Evolutionary conservation across 2,329 filamentous ascomycete genomes (phyloP).

Genomic region (Pyrenophora tritici-repentis): DNA sequence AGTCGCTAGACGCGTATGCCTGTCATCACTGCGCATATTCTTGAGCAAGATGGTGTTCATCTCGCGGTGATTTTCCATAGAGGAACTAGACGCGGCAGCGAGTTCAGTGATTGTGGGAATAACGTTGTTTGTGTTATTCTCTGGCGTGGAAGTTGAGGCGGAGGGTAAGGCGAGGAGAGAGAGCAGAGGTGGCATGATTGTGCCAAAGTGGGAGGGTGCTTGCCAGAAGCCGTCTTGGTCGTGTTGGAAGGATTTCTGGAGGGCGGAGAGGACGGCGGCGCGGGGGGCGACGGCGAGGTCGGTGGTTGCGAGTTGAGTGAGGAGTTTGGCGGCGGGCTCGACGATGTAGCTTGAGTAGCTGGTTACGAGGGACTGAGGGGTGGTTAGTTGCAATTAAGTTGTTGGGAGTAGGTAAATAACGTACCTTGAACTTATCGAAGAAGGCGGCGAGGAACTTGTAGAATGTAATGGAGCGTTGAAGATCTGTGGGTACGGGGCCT

Average conservation of each 20-base stretch:
- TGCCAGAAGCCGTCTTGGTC: slow-evolving; percentile 98
- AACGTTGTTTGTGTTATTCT: slow-evolving; percentile 56
- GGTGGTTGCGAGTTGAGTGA: slow-evolving; percentile 51
- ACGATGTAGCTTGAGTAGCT: slow-evolving; percentile 86
- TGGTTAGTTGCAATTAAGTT: slow-evolving; percentile 18
- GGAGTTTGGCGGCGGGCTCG: slow-evolving; percentile 71
- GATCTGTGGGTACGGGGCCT: slow-evolving; percentile 20
- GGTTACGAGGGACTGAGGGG: slow-evolving; percentile 77
- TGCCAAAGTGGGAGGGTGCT: slow-evolving; percentile 81
- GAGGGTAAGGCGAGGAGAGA: slow-evolving; percentile 57
- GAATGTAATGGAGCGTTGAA: slow-evolving; percentile 69
- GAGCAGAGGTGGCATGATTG: slow-evolving; percentile 71
- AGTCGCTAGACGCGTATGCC: slow-evolving; percentile 76
- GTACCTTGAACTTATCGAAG: slow-evolving; percentile 78
- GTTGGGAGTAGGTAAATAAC: slow-evolving; percentile 11
- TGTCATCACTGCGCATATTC: slow-evolving; percentile 74
- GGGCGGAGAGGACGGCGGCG: slow-evolving; percentile 70
- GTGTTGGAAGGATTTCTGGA: slow-evolving; percentile 78
- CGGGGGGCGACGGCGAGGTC: slow-evolving; percentile 65
- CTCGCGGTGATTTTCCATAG: slow-evolving; percentile 86
- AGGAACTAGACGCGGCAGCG: slow-evolving; percentile 76
- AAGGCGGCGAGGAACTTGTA: slow-evolving; percentile 81
- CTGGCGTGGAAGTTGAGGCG: slow-evolving; percentile 15
- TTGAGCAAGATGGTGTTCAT: slow-evolving; percentile 80
- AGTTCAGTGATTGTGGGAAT: slow-evolving; percentile 80